Conservation (phyloP, 1,284 basidiomycete species). For the Ustilago cynodontis region DNA sequence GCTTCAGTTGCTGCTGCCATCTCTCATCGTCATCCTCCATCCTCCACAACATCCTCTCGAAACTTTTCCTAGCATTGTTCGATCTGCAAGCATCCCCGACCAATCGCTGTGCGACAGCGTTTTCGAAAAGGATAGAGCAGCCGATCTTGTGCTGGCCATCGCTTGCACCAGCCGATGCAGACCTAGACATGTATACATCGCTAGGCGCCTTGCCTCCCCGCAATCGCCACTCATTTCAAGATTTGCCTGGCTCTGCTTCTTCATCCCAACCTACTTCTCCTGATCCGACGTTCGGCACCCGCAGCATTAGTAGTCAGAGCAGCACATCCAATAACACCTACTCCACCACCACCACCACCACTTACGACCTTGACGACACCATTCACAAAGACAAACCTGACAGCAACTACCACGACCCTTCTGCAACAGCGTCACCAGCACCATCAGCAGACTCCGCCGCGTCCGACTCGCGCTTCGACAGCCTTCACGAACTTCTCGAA, state of each 20-base stretch:
- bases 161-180: constrained; percentile 12
- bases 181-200: constrained; percentile 20
- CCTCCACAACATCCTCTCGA: constrained; percentile 14
- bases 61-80: neutral
- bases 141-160: neutral
- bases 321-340: constrained; percentile 9
- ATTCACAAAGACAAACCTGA: neutral
- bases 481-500: constrained; percentile 64
- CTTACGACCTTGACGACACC: constrained; percentile 1
- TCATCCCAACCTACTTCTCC: constrained; percentile 25
- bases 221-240: constrained; percentile 9
- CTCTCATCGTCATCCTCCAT: constrained; percentile 4
- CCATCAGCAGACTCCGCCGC: neutral
- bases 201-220: constrained; percentile 11
- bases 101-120: constrained; percentile 11
- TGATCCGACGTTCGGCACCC: constrained; percentile 18
- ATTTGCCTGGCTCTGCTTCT: constrained; percentile 15
- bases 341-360: neutral
- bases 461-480: constrained; percentile 54
- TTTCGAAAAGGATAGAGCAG: neutral
- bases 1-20: constrained; percentile 13
- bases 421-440: neutral
- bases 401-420: neutral
- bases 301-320: constrained; percentile 15
- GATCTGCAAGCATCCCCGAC: neutral